These are phyloP conservation scores for Breviolum minutum DNA, from an alignment of 73 alveolate genomes.

Conservation along the genomic window DNA sequence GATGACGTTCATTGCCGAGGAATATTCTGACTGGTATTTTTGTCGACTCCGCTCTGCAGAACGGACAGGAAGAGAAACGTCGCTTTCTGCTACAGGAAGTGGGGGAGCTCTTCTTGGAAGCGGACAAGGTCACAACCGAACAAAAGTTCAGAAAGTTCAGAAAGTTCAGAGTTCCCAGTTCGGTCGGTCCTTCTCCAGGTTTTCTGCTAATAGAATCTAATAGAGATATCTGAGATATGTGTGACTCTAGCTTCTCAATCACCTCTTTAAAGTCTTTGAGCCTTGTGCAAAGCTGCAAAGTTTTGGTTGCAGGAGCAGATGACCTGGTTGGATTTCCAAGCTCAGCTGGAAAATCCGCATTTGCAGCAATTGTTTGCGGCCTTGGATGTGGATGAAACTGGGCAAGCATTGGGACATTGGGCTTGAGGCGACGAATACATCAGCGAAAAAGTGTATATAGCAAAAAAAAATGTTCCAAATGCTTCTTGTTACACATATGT, in stretches of 20 bases:
- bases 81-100: constrained; percentile 65
- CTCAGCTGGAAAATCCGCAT: constrained; percentile 72
- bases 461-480: not conserved
- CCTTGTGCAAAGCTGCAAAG: not conserved
- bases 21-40: constrained; percentile 55
- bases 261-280: not conserved
- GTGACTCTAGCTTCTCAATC: not conserved
- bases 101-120: constrained; percentile 74
- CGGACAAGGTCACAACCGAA: constrained; percentile 22
- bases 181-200: not conserved
- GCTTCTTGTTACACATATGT: too few relatives aligned
- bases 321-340: constrained; percentile 82
- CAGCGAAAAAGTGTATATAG: not conserved
- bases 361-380: constrained; percentile 66
- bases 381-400: constrained; percentile 46
- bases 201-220: not conserved
- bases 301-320: constrained; percentile 50
- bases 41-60: constrained; percentile 66
- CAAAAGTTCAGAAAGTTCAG: not conserved
- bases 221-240: too few relatives aligned
- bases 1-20: not conserved
- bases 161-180: too few relatives aligned
- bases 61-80: constrained; percentile 80
- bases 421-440: not conserved
- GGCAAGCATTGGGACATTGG: not conserved